phyloP scores from a whole-genome alignment of 2,329 filamentous ascomycete species.

The Scytalidium lignicola region DNA sequence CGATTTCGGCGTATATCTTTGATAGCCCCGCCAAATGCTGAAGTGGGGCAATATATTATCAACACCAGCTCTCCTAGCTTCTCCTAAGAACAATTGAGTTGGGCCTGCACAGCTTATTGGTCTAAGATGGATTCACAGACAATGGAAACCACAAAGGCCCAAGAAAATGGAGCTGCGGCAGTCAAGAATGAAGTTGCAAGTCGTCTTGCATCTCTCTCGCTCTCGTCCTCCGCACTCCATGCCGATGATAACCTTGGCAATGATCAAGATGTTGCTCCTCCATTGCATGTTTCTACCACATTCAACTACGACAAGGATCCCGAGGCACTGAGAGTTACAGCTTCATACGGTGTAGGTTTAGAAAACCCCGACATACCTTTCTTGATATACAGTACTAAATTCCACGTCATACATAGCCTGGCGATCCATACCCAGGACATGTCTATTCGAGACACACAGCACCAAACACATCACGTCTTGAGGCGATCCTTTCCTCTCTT shows the following conservation, averaged over 20 bases:
- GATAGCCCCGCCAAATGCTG: not conserved
- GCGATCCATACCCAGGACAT: slow-evolving; percentile 55
- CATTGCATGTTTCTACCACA: slow-evolving; percentile 86
- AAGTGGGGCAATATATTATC: not conserved
- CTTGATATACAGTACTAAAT: not conserved
- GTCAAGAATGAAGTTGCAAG: not conserved
- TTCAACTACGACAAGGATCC: slow-evolving; percentile 77
- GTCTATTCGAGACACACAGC: slow-evolving; percentile 79
- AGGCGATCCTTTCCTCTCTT: slow-evolving; percentile 71
- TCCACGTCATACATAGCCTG: slow-evolving; percentile 36
- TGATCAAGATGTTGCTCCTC: slow-evolving; percentile 76
- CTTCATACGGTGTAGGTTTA: slow-evolving; percentile 43
- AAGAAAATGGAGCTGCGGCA: not conserved
- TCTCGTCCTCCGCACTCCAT: slow-evolving; percentile 72
- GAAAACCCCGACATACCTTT: no score
- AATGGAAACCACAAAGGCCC: not conserved
- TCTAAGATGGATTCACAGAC: not conserved
- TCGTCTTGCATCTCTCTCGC: slow-evolving; percentile 34
- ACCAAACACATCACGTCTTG: slow-evolving; percentile 79
- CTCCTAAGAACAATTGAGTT: not conserved
- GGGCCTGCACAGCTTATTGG: not conserved
- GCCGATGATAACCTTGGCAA: slow-evolving; percentile 73
- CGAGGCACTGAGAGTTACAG: slow-evolving; percentile 53
- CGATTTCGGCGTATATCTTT: not conserved
- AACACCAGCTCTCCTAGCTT: not conserved